phyloP scores from a whole-genome alignment of 2,329 filamentous ascomycete genomes.

The Leptographium flavum region DNA sequence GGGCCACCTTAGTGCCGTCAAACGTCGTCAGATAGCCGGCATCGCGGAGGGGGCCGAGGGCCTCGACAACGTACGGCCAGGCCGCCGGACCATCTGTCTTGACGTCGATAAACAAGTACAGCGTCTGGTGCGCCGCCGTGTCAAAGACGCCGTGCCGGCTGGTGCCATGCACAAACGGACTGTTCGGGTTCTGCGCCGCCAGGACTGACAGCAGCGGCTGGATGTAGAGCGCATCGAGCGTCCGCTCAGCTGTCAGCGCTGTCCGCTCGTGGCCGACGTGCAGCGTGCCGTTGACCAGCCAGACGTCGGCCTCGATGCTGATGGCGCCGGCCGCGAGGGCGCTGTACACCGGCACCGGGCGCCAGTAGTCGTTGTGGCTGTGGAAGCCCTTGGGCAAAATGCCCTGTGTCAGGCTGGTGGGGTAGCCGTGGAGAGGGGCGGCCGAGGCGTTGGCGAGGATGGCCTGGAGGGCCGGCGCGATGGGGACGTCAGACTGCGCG shows the following conservation, averaged over 20 bases:
- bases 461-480: constrained; percentile 5
- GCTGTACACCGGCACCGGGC: constrained; percentile 45
- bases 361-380: constrained; percentile 61
- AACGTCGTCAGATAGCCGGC: constrained; percentile 38
- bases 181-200: constrained; percentile 32
- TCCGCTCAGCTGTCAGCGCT: constrained; percentile 37
- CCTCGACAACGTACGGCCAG: constrained; percentile 33
- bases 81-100: constrained; percentile 41
- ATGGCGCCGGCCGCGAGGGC: constrained; percentile 46
- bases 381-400: constrained; percentile 44
- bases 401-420: constrained; percentile 36
- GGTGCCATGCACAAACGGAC: constrained; percentile 27
- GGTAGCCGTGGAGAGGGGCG: constrained; percentile 28
- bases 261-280: constrained; percentile 47
- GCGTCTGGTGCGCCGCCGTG: constrained; percentile 30
- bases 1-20: constrained; percentile 30
- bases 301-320: constrained; percentile 57
- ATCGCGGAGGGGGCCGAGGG: constrained; percentile 41
- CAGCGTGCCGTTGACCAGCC: constrained; percentile 37
- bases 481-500: constrained; percentile 9
- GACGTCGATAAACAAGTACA: constrained; percentile 52
- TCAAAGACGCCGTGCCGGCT: constrained; percentile 39
- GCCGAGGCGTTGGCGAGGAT: constrained; percentile 14
- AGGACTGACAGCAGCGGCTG: constrained; percentile 45
- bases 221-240: constrained; percentile 46